Conservation (phyloP, 2,329 filamentous ascomycete genomes). For the Trichoderma guizhouense region DNA sequence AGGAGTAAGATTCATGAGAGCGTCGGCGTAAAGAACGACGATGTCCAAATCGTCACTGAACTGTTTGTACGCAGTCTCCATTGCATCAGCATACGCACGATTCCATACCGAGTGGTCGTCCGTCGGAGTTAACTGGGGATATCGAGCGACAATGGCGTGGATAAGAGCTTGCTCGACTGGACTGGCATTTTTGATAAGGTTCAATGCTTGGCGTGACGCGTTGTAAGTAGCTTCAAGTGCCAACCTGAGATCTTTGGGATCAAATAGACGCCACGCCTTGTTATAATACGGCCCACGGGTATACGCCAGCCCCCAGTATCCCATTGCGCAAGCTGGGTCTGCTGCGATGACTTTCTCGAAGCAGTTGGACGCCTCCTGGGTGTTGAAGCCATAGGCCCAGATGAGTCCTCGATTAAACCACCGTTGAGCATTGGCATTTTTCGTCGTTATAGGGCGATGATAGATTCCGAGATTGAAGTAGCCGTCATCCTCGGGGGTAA, state of each 20-base stretch:
- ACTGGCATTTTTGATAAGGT: not conserved
- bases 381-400: slow-evolving; percentile 69
- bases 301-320: slow-evolving; percentile 66
- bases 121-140: not conserved
- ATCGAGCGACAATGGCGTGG: not conserved
- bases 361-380: slow-evolving; percentile 60
- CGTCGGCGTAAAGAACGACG: not conserved
- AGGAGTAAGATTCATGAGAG: not conserved
- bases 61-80: not conserved
- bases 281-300: slow-evolving; percentile 69
- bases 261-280: slow-evolving; percentile 58
- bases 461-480: slow-evolving; percentile 48
- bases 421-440: slow-evolving; percentile 44
- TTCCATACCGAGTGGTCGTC: not conserved
- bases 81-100: not conserved
- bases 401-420: slow-evolving; percentile 67
- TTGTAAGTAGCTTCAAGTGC: not conserved
- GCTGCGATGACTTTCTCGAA: slow-evolving; percentile 54
- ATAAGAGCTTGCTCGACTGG: slow-evolving; percentile 5
- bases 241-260: not conserved
- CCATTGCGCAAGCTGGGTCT: slow-evolving; percentile 56
- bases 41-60: not conserved
- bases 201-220: not conserved
- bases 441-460: slow-evolving; percentile 48
- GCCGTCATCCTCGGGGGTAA: not conserved